These are phyloP conservation scores for Saccharomyces eubayanus DNA, from an alignment of 805 yeast species.

Conservation along the genomic window DNA sequence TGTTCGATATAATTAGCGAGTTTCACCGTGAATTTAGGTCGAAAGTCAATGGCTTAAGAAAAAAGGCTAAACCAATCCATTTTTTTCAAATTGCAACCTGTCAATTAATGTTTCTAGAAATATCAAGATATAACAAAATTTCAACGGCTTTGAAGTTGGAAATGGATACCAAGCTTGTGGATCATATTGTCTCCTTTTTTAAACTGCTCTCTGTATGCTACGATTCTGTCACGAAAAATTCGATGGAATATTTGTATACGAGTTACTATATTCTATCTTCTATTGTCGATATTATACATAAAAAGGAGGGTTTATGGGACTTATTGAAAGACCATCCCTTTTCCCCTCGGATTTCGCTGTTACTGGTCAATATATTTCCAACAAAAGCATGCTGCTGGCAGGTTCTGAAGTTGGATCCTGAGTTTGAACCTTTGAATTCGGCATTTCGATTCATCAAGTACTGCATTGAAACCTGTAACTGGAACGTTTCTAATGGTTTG, in stretches of 20 bases:
- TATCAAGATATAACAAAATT: constrained; percentile 16
- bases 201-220: constrained; percentile 18
- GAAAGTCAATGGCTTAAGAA: constrained; percentile 15
- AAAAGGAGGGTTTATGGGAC: constrained; percentile 16
- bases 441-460: constrained; percentile 15
- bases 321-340: constrained; percentile 9
- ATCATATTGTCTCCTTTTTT: constrained; percentile 24
- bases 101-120: constrained; percentile 22
- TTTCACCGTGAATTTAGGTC: constrained; percentile 24
- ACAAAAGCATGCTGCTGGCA: constrained; percentile 15
- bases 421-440: constrained; percentile 6
- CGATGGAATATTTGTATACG: constrained; percentile 8
- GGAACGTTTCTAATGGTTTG: constrained; percentile 39
- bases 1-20: constrained; percentile 13
- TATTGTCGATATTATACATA: constrained; percentile 7
- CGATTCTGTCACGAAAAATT: neutral
- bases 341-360: constrained; percentile 11
- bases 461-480: constrained; percentile 21
- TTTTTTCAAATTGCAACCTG: constrained; percentile 26
- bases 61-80: constrained; percentile 27
- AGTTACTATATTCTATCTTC: constrained; percentile 17
- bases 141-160: constrained; percentile 8
- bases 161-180: constrained; percentile 16
- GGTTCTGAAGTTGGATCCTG: constrained; percentile 10
- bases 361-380: constrained; percentile 18